A percentile compares a stretch with the other conserved stretches of the same genome.
These are phyloP conservation scores for Larix sibirica DNA, from an alignment of 83 land plant genomes.

Conservation along the genomic window DNA sequence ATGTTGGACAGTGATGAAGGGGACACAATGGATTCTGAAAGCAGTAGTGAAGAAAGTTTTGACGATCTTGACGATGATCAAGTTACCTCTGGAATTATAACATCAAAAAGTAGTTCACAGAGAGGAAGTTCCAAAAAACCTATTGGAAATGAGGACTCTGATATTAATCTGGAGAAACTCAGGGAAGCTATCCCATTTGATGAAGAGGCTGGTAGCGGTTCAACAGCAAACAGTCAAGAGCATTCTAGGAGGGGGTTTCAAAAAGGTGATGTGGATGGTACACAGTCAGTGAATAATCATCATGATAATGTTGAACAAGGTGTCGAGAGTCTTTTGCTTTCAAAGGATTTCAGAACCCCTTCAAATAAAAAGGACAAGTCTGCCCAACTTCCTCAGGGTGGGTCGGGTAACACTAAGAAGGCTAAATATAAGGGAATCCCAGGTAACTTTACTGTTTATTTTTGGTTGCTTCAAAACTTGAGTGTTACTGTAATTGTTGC, in stretches of 20 bases:
- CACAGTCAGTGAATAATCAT: background rate
- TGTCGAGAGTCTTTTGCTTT: background rate
- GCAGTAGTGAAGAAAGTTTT: background rate
- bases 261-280: background rate
- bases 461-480: background rate
- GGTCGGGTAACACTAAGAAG: background rate
- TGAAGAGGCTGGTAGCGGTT: background rate
- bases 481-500: background rate
- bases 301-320: background rate
- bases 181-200: background rate
- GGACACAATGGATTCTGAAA: background rate
- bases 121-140: background rate
- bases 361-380: conserved; percentile 4
- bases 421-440: conserved; percentile 8
- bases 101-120: background rate
- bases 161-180: background rate
- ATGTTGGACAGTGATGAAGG: conserved; percentile 3
- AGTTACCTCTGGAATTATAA: background rate
- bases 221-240: background rate
- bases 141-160: background rate
- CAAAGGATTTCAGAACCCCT: conserved; percentile 11
- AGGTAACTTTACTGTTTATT: conserved; percentile 1
- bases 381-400: background rate
- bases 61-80: background rate
- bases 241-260: background rate